phyloP scores from a whole-genome alignment of 305 asterid genomes.

The Fraxinus dipetala region DNA sequence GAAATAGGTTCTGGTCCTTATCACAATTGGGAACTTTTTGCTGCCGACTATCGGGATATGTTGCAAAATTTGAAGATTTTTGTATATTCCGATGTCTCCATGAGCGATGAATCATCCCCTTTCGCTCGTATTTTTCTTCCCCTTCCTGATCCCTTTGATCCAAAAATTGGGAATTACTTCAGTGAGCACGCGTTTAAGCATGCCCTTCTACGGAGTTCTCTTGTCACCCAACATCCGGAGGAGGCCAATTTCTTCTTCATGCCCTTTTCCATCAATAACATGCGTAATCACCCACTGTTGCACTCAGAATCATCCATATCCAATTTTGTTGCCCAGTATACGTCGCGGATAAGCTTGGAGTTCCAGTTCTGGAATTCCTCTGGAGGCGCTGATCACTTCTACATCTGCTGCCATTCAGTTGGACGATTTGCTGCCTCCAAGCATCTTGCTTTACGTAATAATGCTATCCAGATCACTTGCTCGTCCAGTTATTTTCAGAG shows the following conservation, averaged over 20 bases:
- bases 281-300: constrained; percentile 60
- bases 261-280: constrained; percentile 70
- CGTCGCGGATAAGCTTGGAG: constrained; percentile 41
- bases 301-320: constrained; percentile 51
- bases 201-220: constrained; percentile 52
- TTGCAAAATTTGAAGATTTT: constrained; percentile 42
- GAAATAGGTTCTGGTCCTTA: constrained; percentile 37
- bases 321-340: constrained; percentile 53
- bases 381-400: constrained; percentile 79
- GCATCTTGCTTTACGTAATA: constrained; percentile 43
- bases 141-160: constrained; percentile 44
- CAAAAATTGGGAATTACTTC: constrained; percentile 66
- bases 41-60: constrained; percentile 58
- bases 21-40: constrained; percentile 59
- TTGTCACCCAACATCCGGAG: constrained; percentile 41
- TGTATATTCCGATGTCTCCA: constrained; percentile 52
- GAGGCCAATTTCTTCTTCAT: constrained; percentile 65
- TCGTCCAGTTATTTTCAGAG: constrained; percentile 79
- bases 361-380: constrained; percentile 62
- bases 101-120: constrained; percentile 32
- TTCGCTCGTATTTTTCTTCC: constrained; percentile 52
- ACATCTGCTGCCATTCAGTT: constrained; percentile 61
- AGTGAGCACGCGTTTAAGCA: constrained; percentile 75
- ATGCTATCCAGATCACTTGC: constrained; percentile 66
- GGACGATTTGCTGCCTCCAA: constrained; percentile 63